Evolutionary conservation across 1,284 basidiomycete genomes (phyloP).

Genomic region (Somion occarium): DNA sequence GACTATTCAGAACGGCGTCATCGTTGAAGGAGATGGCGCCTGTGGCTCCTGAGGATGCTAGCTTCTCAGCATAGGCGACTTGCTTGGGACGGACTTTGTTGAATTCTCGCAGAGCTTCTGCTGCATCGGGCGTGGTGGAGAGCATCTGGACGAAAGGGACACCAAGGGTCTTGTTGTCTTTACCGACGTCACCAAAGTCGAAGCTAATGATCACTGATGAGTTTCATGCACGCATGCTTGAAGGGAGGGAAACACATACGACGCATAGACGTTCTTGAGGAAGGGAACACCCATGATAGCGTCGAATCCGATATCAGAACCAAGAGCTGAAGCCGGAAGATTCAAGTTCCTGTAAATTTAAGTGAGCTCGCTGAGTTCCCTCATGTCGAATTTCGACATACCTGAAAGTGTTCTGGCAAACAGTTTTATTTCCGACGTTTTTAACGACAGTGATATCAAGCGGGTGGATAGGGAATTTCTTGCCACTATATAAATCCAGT

Average conservation of each 20-base stretch:
- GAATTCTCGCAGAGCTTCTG: constrained; percentile 19
- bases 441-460: constrained; percentile 22
- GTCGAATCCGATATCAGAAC: constrained; percentile 21
- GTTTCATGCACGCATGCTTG: no score
- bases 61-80: constrained; percentile 13
- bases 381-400: constrained; percentile 8
- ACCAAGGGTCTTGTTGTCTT: constrained; percentile 18
- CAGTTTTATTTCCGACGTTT: constrained; percentile 14
- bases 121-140: constrained; percentile 16
- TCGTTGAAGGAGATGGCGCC: background rate
- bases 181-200: constrained; percentile 35
- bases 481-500: constrained; percentile 9
- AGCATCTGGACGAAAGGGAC: constrained; percentile 31
- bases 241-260: constrained; percentile 26
- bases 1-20: background rate
- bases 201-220: no score
- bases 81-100: constrained; percentile 13
- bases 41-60: background rate
- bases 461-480: constrained; percentile 20
- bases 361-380: background rate
- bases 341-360: constrained; percentile 6
- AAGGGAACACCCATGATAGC: constrained; percentile 36
- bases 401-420: constrained; percentile 22
- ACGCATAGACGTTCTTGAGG: constrained; percentile 37
- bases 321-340: constrained; percentile 11